These are phyloP conservation scores for Colletotrichum spaethianum DNA, from an alignment of 2,329 filamentous ascomycete genomes.

Conservation along the genomic window DNA sequence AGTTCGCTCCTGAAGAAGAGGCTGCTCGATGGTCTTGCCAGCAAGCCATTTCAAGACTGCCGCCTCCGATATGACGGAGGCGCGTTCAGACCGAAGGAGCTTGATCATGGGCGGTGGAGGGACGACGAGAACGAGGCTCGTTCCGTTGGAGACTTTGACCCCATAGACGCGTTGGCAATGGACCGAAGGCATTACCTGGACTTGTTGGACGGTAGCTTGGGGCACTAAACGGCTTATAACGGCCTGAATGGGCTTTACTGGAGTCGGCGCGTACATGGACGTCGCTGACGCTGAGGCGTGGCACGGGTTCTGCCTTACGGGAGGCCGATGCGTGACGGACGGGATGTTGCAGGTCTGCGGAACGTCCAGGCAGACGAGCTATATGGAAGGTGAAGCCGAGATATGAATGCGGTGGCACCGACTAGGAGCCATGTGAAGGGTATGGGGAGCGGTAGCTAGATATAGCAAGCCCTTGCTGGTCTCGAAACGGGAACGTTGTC, in stretches of 20 bases:
- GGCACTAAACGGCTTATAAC: slow-evolving; percentile 53
- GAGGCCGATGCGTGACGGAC: slow-evolving; percentile 29
- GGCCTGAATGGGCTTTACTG: slow-evolving; percentile 51
- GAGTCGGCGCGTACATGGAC: slow-evolving; percentile 50
- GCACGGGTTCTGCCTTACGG: slow-evolving; percentile 33
- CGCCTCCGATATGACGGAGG: slow-evolving; percentile 60
- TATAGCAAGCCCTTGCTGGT: slow-evolving; percentile 30
- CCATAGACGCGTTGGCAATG: slow-evolving; percentile 59
- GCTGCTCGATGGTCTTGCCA: slow-evolving; percentile 32
- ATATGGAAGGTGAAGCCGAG: slow-evolving; percentile 23
- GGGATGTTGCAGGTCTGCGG: slow-evolving; percentile 39
- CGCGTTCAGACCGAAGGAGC: slow-evolving; percentile 63
- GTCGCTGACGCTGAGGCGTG: slow-evolving; percentile 15
- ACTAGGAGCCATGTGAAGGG: slow-evolving; percentile 29
- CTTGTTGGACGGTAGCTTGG: slow-evolving; percentile 49
- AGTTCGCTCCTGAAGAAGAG: slow-evolving; percentile 22
- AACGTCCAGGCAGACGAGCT: slow-evolving; percentile 32
- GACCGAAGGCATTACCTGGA: slow-evolving; percentile 53
- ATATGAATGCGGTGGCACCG: slow-evolving; percentile 26
- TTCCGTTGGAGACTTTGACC: slow-evolving; percentile 58
- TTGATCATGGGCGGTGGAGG: slow-evolving; percentile 59
- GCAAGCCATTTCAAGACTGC: slow-evolving; percentile 62
- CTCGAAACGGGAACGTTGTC: neutral
- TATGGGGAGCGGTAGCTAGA: slow-evolving; percentile 26
- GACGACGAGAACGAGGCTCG: slow-evolving; percentile 58